These are phyloP conservation scores for Coniochaeta hoffmannii DNA, from an alignment of 2,329 filamentous ascomycete species.

Conservation along the genomic window DNA sequence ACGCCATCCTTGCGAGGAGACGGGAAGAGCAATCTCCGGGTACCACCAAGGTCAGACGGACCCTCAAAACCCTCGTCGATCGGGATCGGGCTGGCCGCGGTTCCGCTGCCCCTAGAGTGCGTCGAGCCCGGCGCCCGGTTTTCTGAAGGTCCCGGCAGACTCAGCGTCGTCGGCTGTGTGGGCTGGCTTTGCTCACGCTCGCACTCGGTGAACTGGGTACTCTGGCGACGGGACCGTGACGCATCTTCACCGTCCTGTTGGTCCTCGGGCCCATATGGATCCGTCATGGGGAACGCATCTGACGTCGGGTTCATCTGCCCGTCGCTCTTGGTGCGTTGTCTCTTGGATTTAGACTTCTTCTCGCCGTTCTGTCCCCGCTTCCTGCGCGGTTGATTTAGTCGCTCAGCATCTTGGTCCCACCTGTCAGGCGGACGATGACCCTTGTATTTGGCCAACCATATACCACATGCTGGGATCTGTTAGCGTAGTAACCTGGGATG, in stretches of 20 bases:
- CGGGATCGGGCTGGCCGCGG: conserved; percentile 48
- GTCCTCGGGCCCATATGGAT: conserved; percentile 37
- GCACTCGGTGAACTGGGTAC: conserved; percentile 7
- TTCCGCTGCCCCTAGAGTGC: conserved; percentile 49
- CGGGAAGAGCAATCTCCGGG: conserved; percentile 67
- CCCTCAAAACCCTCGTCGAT: conserved; percentile 22
- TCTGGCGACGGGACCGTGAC: conserved; percentile 7
- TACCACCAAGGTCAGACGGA: conserved; percentile 37
- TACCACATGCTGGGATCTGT: conserved; percentile 64
- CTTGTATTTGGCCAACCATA: conserved; percentile 89
- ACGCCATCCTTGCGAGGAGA: conserved; percentile 62
- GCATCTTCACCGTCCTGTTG: conserved; percentile 12
- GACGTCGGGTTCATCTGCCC: conserved; percentile 38
- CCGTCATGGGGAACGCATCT: conserved; percentile 46
- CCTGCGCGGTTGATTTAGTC: conserved; percentile 42
- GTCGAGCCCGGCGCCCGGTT: conserved; percentile 34
- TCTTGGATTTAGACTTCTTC: conserved; percentile 36
- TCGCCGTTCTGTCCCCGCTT: conserved; percentile 33
- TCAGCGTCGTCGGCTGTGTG: conserved; percentile 23
- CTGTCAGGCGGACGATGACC: conserved; percentile 73
- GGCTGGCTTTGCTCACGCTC: conserved; percentile 11
- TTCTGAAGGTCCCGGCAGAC: conserved; percentile 21
- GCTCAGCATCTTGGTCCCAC: conserved; percentile 63
- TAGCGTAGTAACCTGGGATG: too few relatives aligned
- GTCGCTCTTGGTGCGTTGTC: conserved; percentile 40